Conservation (phyloP, 805 yeast species). For the Zygoascus tannicola region DNA sequence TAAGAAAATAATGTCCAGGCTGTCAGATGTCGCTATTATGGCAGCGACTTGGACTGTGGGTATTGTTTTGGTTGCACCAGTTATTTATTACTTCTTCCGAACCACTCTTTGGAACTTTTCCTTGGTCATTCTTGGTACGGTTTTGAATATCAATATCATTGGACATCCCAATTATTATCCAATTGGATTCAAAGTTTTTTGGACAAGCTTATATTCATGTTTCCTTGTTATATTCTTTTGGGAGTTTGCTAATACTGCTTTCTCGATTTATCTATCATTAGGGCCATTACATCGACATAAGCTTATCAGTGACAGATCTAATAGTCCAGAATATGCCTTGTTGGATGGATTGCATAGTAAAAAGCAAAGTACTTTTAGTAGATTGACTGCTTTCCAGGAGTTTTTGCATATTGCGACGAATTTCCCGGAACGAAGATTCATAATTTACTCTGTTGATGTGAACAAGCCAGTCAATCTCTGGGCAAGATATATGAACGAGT, state of each 20-base stretch:
- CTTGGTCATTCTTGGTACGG: slow-evolving; percentile 7
- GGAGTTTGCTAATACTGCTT: slow-evolving; percentile 22
- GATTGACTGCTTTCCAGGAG: slow-evolving; percentile 32
- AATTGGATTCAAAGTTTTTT: slow-evolving; percentile 10
- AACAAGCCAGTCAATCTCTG: slow-evolving; percentile 27
- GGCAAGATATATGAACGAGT: slow-evolving; percentile 23
- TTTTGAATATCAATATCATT: slow-evolving; percentile 2
- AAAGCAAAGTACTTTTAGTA: slow-evolving; percentile 19
- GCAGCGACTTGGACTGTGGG: slow-evolving; percentile 6
- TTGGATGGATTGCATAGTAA: slow-evolving; percentile 28
- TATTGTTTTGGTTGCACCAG: slow-evolving; percentile 11
- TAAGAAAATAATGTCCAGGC: slow-evolving; percentile 5
- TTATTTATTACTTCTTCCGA: slow-evolving; percentile 14
- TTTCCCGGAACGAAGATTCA: slow-evolving; percentile 24
- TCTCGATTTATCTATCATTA: slow-evolving; percentile 26
- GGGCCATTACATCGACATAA: slow-evolving; percentile 29
- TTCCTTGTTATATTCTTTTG: slow-evolving; percentile 19
- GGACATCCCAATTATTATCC: slow-evolving; percentile 13
- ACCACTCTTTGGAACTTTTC: slow-evolving; percentile 12
- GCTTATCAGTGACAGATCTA: slow-evolving; percentile 21
- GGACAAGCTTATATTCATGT: slow-evolving; percentile 10
- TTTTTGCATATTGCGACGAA: slow-evolving; percentile 24
- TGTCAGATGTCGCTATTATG: slow-evolving; percentile 1
- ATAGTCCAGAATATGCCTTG: slow-evolving; percentile 30
- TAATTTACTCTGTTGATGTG: slow-evolving; percentile 28